Evolutionary conservation across 371 early-diverging fungal genomes (phyloP), one percentile per base, ranked within the genome.

Genomic region (Mucor racemosus): DNA sequence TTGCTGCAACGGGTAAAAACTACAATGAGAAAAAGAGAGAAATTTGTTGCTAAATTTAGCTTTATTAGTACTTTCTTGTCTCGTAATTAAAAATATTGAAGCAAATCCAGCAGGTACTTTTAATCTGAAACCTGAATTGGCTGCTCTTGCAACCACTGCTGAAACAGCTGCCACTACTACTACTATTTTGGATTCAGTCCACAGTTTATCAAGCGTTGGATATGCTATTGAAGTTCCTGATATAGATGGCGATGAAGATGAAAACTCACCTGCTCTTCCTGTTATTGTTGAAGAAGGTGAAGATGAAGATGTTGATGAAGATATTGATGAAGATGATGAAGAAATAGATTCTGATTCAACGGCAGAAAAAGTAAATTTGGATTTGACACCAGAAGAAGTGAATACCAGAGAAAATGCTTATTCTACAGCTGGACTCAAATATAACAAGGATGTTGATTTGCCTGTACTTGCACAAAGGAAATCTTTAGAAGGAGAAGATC

Each of bases 371-470:
- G n/a, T n/a, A n/a, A 7, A 35, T n/a, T 9, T 17, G 1, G 35
- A 60, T 17, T 33, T 44, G 15, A 14, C 13, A 5, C 5, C 13
- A 8, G 8, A 50, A 11, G 19, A 14, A 5, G 5, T 21, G 1
- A 14, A 34, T 21, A 15, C 17, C 39, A 53, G 34, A 53, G 40
- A 34, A 14, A 38, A 40, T 34, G 14, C 53, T 7, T 63, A 55
- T 55, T 40, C 63, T 9, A 17, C 40, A 9, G 63, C 63, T 11
- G 63, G 63, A 4, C 39, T 63, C 17, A 26, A 11, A 8, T 63
- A 63, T 39, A 55, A 63, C 15, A 39, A 54, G n/a, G 63, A 40
- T n/a, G 41, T 31, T 6, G 67, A 67, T 67, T 57, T 67, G 31
- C 67, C 67, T 31, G 67, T 62, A 7, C 46, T 61, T 33, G 34